Percentiles rank a stretch among this genome's conserved stretches.
Conservation (phyloP, 176 grass and related monocot species). For the Pontederia crassipes region DNA sequence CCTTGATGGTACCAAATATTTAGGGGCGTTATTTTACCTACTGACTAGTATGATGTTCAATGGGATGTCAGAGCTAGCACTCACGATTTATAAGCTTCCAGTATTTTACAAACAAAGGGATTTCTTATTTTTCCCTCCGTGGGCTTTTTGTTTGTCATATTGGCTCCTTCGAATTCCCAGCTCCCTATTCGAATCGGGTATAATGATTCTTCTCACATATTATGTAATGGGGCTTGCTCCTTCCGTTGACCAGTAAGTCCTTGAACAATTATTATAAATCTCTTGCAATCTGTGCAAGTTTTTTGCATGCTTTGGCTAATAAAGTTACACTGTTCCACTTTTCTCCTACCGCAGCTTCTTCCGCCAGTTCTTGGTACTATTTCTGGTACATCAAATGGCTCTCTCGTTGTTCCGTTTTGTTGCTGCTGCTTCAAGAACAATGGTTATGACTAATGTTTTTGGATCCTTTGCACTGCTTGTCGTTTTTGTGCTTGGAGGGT, state of each 20-base stretch:
- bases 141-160: slow-evolving; percentile 42
- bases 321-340: not conserved
- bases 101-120: slow-evolving; percentile 75
- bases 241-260: slow-evolving; percentile 19
- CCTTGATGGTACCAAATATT: slow-evolving; percentile 32
- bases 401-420: slow-evolving; percentile 66
- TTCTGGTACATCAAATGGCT: slow-evolving; percentile 63
- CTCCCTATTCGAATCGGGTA: slow-evolving; percentile 34
- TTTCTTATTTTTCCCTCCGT: slow-evolving; percentile 54
- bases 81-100: slow-evolving; percentile 48
- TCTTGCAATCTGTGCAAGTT: no score
- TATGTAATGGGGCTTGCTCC: slow-evolving; percentile 49
- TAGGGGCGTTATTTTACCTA: slow-evolving; percentile 32
- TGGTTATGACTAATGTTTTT: slow-evolving; percentile 76
- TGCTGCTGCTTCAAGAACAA: slow-evolving; percentile 54
- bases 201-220: slow-evolving; percentile 40
- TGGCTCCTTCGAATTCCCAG: slow-evolving; percentile 41
- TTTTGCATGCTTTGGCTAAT: no score
- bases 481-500: slow-evolving; percentile 74
- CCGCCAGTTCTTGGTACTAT: slow-evolving; percentile 55
- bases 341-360: slow-evolving; percentile 57
- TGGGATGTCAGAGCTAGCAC: slow-evolving; percentile 41
- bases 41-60: slow-evolving; percentile 45
- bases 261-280: not conserved
- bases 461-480: slow-evolving; percentile 55